These are phyloP conservation scores for Apodospora peruviana DNA, from an alignment of 495 filamentous ascomycete species.

Conservation along the genomic window DNA sequence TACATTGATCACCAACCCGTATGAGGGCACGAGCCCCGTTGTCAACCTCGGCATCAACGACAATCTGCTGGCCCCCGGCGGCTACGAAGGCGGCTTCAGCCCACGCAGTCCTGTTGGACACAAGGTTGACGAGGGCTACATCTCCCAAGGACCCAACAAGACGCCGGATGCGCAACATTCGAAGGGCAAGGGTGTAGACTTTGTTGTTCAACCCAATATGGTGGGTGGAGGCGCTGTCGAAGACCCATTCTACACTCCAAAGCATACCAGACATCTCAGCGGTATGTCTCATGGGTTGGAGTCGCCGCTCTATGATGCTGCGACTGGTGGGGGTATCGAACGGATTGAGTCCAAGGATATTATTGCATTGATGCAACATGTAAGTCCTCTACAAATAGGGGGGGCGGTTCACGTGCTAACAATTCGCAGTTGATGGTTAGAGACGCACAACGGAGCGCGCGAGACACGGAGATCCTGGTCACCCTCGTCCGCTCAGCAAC, in stretches of 20 bases:
- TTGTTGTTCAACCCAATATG: slow-evolving; percentile 50
- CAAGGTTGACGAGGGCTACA: slow-evolving; percentile 78
- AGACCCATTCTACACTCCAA: slow-evolving; percentile 53
- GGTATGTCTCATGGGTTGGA: slow-evolving; percentile 87
- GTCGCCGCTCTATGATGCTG: slow-evolving; percentile 84
- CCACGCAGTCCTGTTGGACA: slow-evolving; percentile 39
- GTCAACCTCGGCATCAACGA: slow-evolving; percentile 46
- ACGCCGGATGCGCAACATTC: slow-evolving; percentile 50
- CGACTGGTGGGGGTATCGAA: slow-evolving; percentile 85
- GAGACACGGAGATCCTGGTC: slow-evolving; percentile 94
- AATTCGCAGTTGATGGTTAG: slow-evolving; percentile 74
- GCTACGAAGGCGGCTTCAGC: slow-evolving; percentile 37
- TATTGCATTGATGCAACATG: slow-evolving; percentile 94
- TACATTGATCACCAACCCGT: slow-evolving; percentile 53
- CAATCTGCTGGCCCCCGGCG: slow-evolving; percentile 34
- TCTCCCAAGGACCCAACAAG: slow-evolving; percentile 72
- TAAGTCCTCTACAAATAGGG: slow-evolving; percentile 35
- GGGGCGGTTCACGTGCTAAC: background rate
- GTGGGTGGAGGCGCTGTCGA: slow-evolving; percentile 41
- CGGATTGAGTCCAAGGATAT: slow-evolving; percentile 96
- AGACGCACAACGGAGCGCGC: slow-evolving; percentile 92
- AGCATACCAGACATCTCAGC: slow-evolving; percentile 68
- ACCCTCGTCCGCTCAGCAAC: slow-evolving; percentile 90
- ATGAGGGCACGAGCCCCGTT: slow-evolving; percentile 50
- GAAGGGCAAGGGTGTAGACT: slow-evolving; percentile 53